phyloP scores from a whole-genome alignment of 2,329 filamentous ascomycete genomes.

The Sphaerulina musiva region DNA sequence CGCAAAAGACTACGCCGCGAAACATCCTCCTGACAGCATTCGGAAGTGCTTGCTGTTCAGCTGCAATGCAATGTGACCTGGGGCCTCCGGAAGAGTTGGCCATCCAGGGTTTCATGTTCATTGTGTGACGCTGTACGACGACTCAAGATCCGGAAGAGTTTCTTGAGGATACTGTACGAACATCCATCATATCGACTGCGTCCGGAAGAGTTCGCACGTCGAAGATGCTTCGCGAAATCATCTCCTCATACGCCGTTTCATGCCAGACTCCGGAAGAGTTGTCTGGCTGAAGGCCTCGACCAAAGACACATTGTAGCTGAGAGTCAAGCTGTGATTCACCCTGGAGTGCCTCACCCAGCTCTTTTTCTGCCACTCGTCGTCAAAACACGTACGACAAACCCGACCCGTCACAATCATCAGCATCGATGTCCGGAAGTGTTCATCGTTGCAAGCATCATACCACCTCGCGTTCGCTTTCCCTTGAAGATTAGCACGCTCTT shows the following conservation, averaged over 20 bases:
- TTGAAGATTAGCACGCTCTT: not conserved
- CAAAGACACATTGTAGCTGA: not conserved
- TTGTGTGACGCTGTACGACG: not conserved
- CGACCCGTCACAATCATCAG: not conserved
- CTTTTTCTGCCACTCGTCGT: not conserved
- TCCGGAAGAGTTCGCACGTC: conserved; percentile 16
- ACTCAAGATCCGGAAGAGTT: conserved; percentile 5
- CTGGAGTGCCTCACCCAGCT: not conserved
- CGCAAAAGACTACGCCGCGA: not conserved
- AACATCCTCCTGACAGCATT: conserved; percentile 5
- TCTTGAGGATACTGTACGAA: not conserved
- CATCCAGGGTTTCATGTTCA: not conserved
- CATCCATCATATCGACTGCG: conserved; percentile 1
- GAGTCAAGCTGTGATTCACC: not conserved
- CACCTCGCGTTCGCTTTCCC: not conserved
- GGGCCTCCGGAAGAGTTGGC: not conserved
- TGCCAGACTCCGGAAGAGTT: not conserved
- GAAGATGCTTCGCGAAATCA: not conserved
- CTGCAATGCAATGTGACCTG: not conserved
- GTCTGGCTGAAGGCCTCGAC: not conserved
- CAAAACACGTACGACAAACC: not conserved
- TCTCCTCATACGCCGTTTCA: not conserved
- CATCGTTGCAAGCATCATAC: not conserved
- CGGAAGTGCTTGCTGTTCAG: conserved; percentile 10
- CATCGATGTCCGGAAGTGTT: conserved; percentile 16